Conservation (phyloP, 2,329 filamentous ascomycete species). For the Mycogone perniciosa region DNA sequence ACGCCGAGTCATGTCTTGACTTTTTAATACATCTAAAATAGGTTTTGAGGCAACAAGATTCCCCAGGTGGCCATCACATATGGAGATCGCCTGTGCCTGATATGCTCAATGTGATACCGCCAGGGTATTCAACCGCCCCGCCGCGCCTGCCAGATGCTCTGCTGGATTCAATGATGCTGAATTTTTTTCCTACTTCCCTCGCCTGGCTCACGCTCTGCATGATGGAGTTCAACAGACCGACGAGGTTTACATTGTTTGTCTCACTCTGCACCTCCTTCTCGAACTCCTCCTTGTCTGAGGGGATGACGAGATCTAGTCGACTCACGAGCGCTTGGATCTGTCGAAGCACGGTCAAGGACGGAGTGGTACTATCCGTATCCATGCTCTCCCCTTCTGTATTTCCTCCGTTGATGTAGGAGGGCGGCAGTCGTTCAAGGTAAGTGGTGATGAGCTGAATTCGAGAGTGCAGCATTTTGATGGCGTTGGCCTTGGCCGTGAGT, state of each 20-base stretch:
- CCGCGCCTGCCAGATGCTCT: slow-evolving; percentile 20
- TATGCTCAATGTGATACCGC: slow-evolving; percentile 20
- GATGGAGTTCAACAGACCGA: slow-evolving; percentile 68
- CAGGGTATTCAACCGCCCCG: slow-evolving; percentile 16
- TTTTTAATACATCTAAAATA: not conserved
- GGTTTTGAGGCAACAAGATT: not conserved
- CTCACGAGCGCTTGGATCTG: slow-evolving; percentile 82
- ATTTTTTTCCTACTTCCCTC: slow-evolving; percentile 71
- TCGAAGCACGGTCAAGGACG: slow-evolving; percentile 70
- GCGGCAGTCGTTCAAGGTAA: slow-evolving; percentile 71
- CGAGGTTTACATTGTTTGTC: slow-evolving; percentile 75
- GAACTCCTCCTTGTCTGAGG: slow-evolving; percentile 60
- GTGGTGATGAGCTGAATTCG: slow-evolving; percentile 64
- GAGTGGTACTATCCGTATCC: slow-evolving; percentile 35
- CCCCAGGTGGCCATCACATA: slow-evolving; percentile 15
- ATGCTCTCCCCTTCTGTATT: slow-evolving; percentile 29
- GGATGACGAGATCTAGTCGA: slow-evolving; percentile 74
- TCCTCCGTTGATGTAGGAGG: slow-evolving; percentile 52
- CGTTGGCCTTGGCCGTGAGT: slow-evolving; percentile 83
- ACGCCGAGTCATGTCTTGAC: not conserved
- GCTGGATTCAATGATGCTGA: slow-evolving; percentile 47
- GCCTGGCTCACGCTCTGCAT: slow-evolving; percentile 66
- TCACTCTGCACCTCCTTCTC: slow-evolving; percentile 67
- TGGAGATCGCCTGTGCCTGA: slow-evolving; percentile 27
- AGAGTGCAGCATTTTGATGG: slow-evolving; percentile 84